Conservation (phyloP, 805 yeast genomes). For the Suhomyces emberorum region DNA sequence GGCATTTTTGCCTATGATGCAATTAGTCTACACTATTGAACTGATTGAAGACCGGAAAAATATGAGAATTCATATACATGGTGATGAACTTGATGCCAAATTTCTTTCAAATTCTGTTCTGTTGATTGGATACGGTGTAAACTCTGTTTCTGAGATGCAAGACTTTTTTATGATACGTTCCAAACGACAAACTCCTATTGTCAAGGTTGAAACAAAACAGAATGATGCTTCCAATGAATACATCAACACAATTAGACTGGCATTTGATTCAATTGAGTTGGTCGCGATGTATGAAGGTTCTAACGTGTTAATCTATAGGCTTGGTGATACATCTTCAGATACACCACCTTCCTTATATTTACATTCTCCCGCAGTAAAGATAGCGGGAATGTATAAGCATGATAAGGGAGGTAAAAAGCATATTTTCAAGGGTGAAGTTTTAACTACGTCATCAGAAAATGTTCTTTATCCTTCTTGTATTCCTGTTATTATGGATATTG, state of each 20-base stretch:
- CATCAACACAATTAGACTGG: slow-evolving; percentile 3
- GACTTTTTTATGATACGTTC: slow-evolving; percentile 17
- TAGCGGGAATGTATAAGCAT: slow-evolving; percentile 53
- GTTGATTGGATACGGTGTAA: slow-evolving; percentile 50
- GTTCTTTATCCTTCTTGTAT: slow-evolving; percentile 69
- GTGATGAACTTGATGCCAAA: slow-evolving; percentile 68
- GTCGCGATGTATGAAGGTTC: slow-evolving; percentile 68
- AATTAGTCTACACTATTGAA: slow-evolving; percentile 45
- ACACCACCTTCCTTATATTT: slow-evolving; percentile 53
- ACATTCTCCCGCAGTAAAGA: slow-evolving; percentile 71
- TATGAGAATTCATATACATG: slow-evolving; percentile 50
- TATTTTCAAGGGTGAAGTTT: slow-evolving; percentile 47
- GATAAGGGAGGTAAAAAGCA: slow-evolving; percentile 40
- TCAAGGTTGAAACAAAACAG: slow-evolving; percentile 2
- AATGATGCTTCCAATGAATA: slow-evolving; percentile 3
- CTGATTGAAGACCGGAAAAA: slow-evolving; percentile 29
- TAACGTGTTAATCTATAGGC: slow-evolving; percentile 46
- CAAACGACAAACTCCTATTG: background rate
- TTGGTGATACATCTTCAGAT: slow-evolving; percentile 36
- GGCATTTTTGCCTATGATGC: slow-evolving; percentile 68
- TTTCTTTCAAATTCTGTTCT: slow-evolving; percentile 54
- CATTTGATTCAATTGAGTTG: slow-evolving; percentile 45
- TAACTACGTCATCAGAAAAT: slow-evolving; percentile 70
- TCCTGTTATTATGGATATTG: slow-evolving; percentile 66
- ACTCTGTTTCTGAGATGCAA: slow-evolving; percentile 46